phyloP scores from a whole-genome alignment of 2,329 filamentous ascomycete species.

The Xylariaceae sp. region DNA sequence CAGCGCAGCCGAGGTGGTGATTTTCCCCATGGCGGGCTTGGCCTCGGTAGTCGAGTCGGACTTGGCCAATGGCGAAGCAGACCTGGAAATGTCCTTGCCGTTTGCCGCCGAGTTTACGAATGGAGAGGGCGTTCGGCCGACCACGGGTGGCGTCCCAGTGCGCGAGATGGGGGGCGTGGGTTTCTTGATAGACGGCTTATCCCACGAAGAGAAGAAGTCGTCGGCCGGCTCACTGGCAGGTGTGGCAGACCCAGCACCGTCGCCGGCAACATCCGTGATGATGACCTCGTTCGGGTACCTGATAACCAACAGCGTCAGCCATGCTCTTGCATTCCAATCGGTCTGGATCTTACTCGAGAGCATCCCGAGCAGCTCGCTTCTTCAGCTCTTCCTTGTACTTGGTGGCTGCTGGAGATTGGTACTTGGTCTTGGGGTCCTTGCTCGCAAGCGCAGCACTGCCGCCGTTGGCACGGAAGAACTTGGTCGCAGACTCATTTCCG shows the following conservation, averaged over 20 bases:
- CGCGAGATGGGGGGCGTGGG: constrained; percentile 90
- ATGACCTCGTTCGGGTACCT: constrained; percentile 83
- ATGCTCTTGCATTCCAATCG: constrained; percentile 12
- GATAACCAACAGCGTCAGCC: constrained; percentile 8
- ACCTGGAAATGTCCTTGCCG: constrained; percentile 66
- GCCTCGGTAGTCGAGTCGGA: constrained; percentile 49
- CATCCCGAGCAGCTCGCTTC: constrained; percentile 75
- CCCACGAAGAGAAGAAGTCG: constrained; percentile 99
- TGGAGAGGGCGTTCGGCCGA: constrained; percentile 79
- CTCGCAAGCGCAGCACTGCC: constrained; percentile 89
- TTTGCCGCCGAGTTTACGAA: constrained; percentile 75
- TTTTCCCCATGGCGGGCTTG: constrained; percentile 61
- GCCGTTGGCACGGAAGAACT: constrained; percentile 96
- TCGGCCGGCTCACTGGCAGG: constrained; percentile 78
- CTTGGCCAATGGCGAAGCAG: constrained; percentile 74
- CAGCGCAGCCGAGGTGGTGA: constrained; percentile 73
- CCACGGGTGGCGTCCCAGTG: constrained; percentile 75
- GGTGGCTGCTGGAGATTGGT: constrained; percentile 83
- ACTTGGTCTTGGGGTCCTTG: constrained; percentile 96
- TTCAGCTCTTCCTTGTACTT: constrained; percentile 99
- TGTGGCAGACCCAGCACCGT: constrained; percentile 62
- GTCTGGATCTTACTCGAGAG: constrained; percentile 61
- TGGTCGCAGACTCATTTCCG: constrained; percentile 95
- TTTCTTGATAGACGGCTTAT: constrained; percentile 94
- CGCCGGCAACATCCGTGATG: constrained; percentile 63